phyloP scores from a whole-genome alignment of 2,329 filamentous ascomycete species.

The Colletotrichum plurivorum region DNA sequence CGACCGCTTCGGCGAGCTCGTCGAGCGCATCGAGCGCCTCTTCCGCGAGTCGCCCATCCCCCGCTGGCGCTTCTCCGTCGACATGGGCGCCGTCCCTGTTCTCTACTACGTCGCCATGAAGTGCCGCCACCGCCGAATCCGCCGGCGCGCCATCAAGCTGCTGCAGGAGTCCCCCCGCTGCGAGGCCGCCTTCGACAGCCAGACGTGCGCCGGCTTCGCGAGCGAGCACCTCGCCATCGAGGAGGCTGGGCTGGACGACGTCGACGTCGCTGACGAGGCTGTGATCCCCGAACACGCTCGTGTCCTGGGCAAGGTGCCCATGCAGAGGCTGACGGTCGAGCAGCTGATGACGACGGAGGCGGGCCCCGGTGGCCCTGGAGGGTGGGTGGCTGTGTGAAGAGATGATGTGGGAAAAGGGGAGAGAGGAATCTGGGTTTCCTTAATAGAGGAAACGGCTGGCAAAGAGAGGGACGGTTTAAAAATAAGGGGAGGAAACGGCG shows the following conservation, averaged over 20 bases:
- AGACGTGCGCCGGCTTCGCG: constrained; percentile 11
- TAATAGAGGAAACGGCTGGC: no score
- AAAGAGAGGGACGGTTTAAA: neutral
- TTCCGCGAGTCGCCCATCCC: neutral
- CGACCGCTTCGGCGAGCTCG: neutral
- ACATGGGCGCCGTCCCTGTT: constrained; percentile 15
- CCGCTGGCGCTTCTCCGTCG: constrained; percentile 7
- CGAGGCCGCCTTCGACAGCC: constrained; percentile 15
- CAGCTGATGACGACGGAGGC: neutral
- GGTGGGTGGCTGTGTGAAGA: constrained; percentile 1
- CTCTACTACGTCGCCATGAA: constrained; percentile 23
- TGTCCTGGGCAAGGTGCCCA: neutral
- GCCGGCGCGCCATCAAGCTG: constrained; percentile 1
- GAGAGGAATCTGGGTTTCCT: no score
- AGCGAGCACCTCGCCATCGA: constrained; percentile 15
- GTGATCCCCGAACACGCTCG: constrained; percentile 2
- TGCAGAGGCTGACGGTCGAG: neutral
- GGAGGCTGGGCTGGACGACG: constrained; percentile 5
- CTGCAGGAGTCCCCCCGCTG: constrained; percentile 12
- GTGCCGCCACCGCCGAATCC: constrained; percentile 13
- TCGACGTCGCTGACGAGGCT: constrained; percentile 1
- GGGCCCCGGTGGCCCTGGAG: no score
- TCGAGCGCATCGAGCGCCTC: constrained; percentile 4
- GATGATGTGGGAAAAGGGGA: no score
- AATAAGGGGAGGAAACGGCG: neutral